phyloP scores from a whole-genome alignment of 345 rosid species.

The Anastatica hierochuntica region DNA sequence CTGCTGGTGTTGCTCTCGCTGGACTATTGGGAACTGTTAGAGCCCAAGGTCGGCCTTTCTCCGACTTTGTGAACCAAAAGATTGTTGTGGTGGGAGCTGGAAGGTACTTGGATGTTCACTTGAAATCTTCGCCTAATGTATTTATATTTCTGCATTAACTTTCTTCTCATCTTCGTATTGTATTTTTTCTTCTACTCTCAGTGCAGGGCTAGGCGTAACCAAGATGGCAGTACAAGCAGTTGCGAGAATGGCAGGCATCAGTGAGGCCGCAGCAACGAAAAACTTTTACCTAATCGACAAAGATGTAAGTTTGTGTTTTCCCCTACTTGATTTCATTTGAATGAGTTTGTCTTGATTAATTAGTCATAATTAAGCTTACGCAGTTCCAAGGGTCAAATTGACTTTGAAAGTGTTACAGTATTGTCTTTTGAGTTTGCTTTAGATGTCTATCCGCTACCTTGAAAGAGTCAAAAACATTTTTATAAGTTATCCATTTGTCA shows the following conservation, averaged over 20 bases:
- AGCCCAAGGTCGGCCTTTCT: slow-evolving; percentile 80
- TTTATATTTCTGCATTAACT: background rate
- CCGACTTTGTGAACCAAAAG: slow-evolving; percentile 84
- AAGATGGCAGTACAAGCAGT: slow-evolving; percentile 67
- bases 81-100: slow-evolving; percentile 99
- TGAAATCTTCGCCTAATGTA: background rate
- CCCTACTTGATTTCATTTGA: background rate
- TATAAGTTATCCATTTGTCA: slow-evolving; percentile 1
- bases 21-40: slow-evolving; percentile 88
- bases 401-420: slow-evolving; percentile 19
- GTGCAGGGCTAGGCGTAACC: slow-evolving; percentile 98
- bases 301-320: slow-evolving; percentile 50
- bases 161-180: slow-evolving; percentile 6
- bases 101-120: slow-evolving; percentile 45
- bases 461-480: slow-evolving; percentile 4
- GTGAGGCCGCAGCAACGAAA: slow-evolving; percentile 36
- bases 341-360: background rate
- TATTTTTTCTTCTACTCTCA: slow-evolving; percentile 29
- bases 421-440: slow-evolving; percentile 8
- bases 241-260: slow-evolving; percentile 67
- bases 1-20: slow-evolving; percentile 99
- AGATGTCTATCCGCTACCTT: background rate
- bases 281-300: slow-evolving; percentile 76
- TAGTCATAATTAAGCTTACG: background rate
- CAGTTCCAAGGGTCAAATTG: slow-evolving; percentile 8